A percentile compares a stretch with the other conserved stretches of the same genome.
Evolutionary conservation across 2,329 filamentous ascomycete species (phyloP).

Genomic region (Alternaria postmessia): DNA sequence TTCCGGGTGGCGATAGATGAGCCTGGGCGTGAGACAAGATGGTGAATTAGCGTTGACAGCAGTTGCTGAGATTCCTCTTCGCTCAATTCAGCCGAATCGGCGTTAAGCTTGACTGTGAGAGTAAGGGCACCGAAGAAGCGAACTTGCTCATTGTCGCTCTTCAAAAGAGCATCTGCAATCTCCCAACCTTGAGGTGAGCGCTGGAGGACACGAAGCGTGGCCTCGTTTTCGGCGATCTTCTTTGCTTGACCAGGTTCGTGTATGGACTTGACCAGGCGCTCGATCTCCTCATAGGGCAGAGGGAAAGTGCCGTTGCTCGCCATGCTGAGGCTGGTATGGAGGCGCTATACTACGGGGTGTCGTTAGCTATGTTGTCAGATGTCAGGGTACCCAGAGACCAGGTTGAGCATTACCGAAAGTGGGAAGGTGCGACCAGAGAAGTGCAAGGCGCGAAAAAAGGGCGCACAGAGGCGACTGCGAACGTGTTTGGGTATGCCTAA

Average conservation of each 20-base stretch:
- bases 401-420: constrained; percentile 4
- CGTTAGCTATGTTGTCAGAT: not conserved
- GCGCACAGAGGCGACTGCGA: not conserved
- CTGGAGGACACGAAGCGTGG: constrained; percentile 80
- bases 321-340: constrained; percentile 25
- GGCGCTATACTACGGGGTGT: not conserved
- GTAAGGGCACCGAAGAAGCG: constrained; percentile 94
- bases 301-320: constrained; percentile 33
- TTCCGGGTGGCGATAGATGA: constrained; percentile 73
- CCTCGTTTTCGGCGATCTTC: constrained; percentile 67
- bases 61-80: constrained; percentile 48
- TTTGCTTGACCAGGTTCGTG: constrained; percentile 58
- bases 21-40: constrained; percentile 46
- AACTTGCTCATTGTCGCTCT: constrained; percentile 74
- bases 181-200: constrained; percentile 84
- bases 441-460: constrained; percentile 1
- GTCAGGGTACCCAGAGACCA: constrained; percentile 7
- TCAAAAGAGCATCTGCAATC: constrained; percentile 78
- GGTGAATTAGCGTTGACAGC: constrained; percentile 47
- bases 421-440: constrained; percentile 9
- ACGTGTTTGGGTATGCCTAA: not conserved
- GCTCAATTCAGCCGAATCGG: constrained; percentile 68
- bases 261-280: constrained; percentile 59
- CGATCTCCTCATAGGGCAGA: constrained; percentile 46
- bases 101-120: constrained; percentile 92